Evolutionary conservation across 306 rosid species (phyloP).

Genomic region (Vigna mungo): DNA sequence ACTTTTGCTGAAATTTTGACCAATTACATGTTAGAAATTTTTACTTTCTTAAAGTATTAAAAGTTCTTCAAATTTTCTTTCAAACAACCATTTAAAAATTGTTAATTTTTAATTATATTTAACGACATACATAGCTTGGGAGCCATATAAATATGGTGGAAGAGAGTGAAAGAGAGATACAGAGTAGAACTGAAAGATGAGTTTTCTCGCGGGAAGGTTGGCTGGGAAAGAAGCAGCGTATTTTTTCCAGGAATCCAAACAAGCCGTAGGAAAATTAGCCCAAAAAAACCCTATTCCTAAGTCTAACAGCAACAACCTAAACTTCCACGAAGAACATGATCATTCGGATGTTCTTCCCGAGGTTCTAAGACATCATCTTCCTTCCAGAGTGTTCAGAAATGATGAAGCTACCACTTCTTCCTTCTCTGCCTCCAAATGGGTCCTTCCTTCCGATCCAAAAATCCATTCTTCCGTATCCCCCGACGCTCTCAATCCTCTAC

Average conservation of each 20-base stretch:
- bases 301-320: slow-evolving; percentile 22
- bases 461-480: slow-evolving; percentile 46
- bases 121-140: neutral
- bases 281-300: slow-evolving; percentile 47
- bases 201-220: slow-evolving; percentile 85
- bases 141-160: neutral
- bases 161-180: neutral
- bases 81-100: neutral
- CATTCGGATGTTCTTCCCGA: slow-evolving; percentile 84
- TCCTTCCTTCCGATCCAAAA: slow-evolving; percentile 57
- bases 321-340: slow-evolving; percentile 21
- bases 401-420: slow-evolving; percentile 46
- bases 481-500: slow-evolving; percentile 76
- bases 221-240: slow-evolving; percentile 93
- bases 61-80: neutral
- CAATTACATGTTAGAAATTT: no score
- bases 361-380: slow-evolving; percentile 79
- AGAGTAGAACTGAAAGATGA: slow-evolving; percentile 51
- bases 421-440: slow-evolving; percentile 84
- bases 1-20: no score
- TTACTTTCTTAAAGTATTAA: no score
- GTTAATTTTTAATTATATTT: neutral
- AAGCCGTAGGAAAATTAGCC: slow-evolving; percentile 69
- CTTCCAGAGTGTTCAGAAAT: slow-evolving; percentile 64
- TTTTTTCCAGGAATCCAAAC: slow-evolving; percentile 90